Conservation (phyloP, 139 green algal genomes). For the Micractinium conductrix region DNA sequence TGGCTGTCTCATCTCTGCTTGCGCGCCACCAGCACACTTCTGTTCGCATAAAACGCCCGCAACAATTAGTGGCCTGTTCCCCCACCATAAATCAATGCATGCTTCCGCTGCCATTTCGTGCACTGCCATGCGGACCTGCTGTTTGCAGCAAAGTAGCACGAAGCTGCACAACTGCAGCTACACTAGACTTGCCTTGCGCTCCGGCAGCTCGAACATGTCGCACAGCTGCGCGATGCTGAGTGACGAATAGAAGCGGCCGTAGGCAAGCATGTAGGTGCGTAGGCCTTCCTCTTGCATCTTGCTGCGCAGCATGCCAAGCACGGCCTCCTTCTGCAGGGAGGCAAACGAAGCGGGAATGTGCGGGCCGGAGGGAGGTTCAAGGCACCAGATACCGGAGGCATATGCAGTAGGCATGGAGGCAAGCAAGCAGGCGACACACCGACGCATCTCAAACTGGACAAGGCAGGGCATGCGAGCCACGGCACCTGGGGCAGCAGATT, state of each 20-base stretch:
- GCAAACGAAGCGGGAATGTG: no score
- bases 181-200: constrained; percentile 69
- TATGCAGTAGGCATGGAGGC: background rate
- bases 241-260: constrained; percentile 84
- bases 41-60: no score
- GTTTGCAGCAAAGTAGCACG: no score
- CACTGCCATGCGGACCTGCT: no score
- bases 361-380: no score
- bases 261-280: constrained; percentile 94
- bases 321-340: constrained; percentile 50
- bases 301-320: constrained; percentile 79
- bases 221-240: constrained; percentile 89
- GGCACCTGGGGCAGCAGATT: constrained; percentile 66
- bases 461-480: background rate
- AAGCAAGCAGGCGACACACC: background rate
- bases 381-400: no score
- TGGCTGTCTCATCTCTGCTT: background rate
- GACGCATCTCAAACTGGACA: no score
- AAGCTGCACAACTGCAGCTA: no score
- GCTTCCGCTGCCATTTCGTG: no score
- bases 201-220: constrained; percentile 88
- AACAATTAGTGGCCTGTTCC: no score
- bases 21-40: background rate
- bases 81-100: no score
- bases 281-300: constrained; percentile 92